Evolutionary conservation across 225 moss, liverwort and hornwort genomes (phyloP), one percentile per base, ranked within the genome.

Genomic region (Rhytidiadelphus loreus): DNA sequence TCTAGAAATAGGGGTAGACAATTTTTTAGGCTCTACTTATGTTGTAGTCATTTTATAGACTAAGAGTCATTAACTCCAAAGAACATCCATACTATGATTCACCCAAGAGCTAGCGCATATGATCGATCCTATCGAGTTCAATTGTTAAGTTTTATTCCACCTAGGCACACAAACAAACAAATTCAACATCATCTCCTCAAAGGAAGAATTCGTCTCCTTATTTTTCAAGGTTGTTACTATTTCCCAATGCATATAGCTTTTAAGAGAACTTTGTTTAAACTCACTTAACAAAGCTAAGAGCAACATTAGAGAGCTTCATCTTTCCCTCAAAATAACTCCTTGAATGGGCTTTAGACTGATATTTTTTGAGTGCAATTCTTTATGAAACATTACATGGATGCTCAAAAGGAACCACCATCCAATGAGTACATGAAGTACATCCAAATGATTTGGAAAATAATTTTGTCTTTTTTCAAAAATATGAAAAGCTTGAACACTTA

Each of bases 51-150:
- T 25, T 70, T 35, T 69, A 69, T 41, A 1, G 4, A 41, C 1
- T 8, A 3, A 41, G 3, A 69, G 4, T 39, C 39, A 41, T 69
- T 8, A 70, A 70, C 0, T 41, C 5, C 8, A 8, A 70, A 25
- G 8, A 70, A 0, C 25, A 25, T 70, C 5, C 1, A 25, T 46
- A 26, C 5, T 46, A 18, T 73, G 6, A 30, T 46, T 73, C 28
- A 4, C 1, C 8, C 0, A 29, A 46, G 1, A 46, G 46, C 22
- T 1, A 68, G 0, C 0, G 2, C 15, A 44, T 6, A 2, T 10
- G 7, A 46, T 46, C 48, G 0, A 46, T 73, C 11, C 7, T 28
- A 44, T 11, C 1, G 1, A 2, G 2, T 16, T 46, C 4, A 7
- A 0, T 30, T 11, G 16, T 73, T 11, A 73, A 73, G 4, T 73